A percentile compares a stretch with the other conserved stretches of the same genome.
Conservation (phyloP, 2,329 filamentous ascomycete genomes). For the Pseudogymnoascus sp. region DNA sequence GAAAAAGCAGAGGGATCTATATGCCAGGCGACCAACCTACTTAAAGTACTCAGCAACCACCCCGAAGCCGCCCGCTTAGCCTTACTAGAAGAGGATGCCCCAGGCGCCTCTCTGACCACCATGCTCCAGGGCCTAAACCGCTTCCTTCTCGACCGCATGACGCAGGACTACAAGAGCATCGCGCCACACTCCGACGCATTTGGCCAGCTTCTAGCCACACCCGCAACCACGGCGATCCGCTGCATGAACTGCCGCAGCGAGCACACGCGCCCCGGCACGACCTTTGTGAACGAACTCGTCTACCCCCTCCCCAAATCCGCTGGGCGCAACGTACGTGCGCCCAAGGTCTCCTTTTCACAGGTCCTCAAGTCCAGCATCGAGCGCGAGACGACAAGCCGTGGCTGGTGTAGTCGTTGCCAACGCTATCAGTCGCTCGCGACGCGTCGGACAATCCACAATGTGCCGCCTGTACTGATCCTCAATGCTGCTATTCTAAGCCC, state of each 20-base stretch:
- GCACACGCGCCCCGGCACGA: constrained; percentile 68
- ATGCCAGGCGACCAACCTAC: constrained; percentile 90
- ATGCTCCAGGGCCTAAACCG: constrained; percentile 82
- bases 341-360: constrained; percentile 68
- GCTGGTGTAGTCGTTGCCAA: constrained; percentile 88
- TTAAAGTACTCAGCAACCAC: constrained; percentile 80
- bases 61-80: constrained; percentile 70
- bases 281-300: constrained; percentile 75
- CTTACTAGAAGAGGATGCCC: constrained; percentile 74
- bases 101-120: constrained; percentile 61
- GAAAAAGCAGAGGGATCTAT: constrained; percentile 91
- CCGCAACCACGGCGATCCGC: constrained; percentile 63
- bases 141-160: constrained; percentile 76
- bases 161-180: constrained; percentile 65
- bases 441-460: constrained; percentile 70
- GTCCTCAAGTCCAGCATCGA: constrained; percentile 90
- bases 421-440: constrained; percentile 83
- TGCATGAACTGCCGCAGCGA: constrained; percentile 86
- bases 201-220: constrained; percentile 65
- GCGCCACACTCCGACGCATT: constrained; percentile 53
- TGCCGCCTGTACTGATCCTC: constrained; percentile 80
- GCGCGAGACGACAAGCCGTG: constrained; percentile 76
- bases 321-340: constrained; percentile 40
- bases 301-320: constrained; percentile 56
- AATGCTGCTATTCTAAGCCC: constrained; percentile 68